These are phyloP conservation scores for Trichoderma simmonsii DNA, from an alignment of 2,329 filamentous ascomycete species.

Conservation along the genomic window DNA sequence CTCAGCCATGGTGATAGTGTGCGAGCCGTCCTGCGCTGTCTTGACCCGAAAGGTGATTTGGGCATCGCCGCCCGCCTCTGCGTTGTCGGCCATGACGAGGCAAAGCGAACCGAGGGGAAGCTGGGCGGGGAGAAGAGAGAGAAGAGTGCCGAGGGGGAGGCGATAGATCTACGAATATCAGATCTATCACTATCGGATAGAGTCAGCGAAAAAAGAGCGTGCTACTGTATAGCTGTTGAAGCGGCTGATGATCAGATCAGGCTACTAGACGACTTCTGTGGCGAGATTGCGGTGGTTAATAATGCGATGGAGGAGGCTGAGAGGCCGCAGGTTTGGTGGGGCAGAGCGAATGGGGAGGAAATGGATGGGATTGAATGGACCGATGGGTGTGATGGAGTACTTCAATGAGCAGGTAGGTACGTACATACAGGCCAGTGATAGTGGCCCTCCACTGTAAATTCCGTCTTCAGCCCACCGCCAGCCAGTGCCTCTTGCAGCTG, in stretches of 20 bases:
- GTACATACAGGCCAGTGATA: neutral
- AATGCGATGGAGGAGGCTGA: neutral
- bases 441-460: neutral
- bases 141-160: neutral
- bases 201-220: neutral
- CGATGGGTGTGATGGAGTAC: neutral
- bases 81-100: conserved; percentile 61
- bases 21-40: conserved; percentile 86
- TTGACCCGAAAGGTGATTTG: conserved; percentile 96
- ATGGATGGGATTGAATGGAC: neutral
- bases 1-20: conserved; percentile 74
- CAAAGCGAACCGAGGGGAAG: neutral
- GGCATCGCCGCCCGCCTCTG: conserved; percentile 59
- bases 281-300: conserved; percentile 6
- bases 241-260: neutral
- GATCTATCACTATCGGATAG: neutral
- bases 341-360: neutral
- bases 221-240: neutral
- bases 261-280: neutral
- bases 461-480: neutral
- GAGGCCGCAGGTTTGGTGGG: conserved; percentile 1
- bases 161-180: neutral
- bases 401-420: neutral
- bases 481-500: neutral
- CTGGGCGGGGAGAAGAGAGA: conserved; percentile 1